A percentile compares a stretch with the other conserved stretches of the same genome.
Evolutionary conservation across 192 early-diverging fungal genomes (phyloP).

Genomic region (Coemansia sp.): DNA sequence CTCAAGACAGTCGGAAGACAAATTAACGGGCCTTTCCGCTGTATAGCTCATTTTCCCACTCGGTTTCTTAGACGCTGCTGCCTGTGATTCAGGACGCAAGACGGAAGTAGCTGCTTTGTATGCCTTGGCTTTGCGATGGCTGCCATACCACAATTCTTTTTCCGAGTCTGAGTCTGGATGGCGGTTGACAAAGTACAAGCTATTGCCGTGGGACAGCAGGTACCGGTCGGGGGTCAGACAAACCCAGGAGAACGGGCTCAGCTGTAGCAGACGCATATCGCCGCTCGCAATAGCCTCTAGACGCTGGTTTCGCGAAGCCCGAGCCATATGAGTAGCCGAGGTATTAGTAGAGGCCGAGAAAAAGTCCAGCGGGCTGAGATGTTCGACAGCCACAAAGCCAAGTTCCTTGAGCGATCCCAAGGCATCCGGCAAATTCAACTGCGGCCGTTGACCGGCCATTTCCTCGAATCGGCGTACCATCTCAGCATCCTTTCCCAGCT

Average conservation of each 20-base stretch:
- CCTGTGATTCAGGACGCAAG: background rate
- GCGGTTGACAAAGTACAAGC: conserved; percentile 17
- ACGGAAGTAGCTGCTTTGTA: background rate
- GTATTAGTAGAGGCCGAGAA: conserved; percentile 11
- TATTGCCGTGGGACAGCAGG: background rate
- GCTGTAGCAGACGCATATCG: conserved; percentile 14
- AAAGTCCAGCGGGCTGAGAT: conserved; percentile 36
- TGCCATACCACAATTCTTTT: conserved; percentile 16
- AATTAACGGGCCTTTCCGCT: background rate
- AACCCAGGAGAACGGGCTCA: conserved; percentile 38
- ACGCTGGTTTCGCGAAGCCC: background rate
- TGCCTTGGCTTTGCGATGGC: conserved; percentile 14
- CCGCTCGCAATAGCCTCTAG: conserved; percentile 29
- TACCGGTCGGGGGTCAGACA: conserved; percentile 27
- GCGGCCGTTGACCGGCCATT: background rate
- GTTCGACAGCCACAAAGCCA: conserved; percentile 27
- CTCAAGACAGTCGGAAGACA: conserved; percentile 53
- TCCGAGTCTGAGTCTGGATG: background rate
- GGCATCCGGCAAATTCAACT: conserved; percentile 1
- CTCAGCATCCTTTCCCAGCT: background rate
- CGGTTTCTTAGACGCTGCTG: background rate
- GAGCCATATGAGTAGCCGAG: background rate
- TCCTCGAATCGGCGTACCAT: conserved; percentile 16
- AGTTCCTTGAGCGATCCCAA: conserved; percentile 24
- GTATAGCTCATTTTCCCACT: conserved; percentile 12